phyloP scores from a whole-genome alignment of 768 basidiomycete genomes.

The Suillus luteus region DNA sequence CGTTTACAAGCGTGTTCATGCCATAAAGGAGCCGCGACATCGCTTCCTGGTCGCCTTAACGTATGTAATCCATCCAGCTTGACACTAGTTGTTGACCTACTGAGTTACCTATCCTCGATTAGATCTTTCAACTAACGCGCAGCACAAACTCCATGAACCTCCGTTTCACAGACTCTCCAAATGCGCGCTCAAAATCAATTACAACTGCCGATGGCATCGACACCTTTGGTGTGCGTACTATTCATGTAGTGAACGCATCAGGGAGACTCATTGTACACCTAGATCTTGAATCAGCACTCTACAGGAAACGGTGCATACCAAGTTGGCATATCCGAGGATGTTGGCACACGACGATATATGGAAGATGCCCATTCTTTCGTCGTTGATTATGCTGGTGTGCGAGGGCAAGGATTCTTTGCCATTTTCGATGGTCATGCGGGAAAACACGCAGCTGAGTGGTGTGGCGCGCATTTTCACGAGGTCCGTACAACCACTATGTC shows the following conservation, averaged over 20 bases:
- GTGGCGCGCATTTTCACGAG: slow-evolving; percentile 94
- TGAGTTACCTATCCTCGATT: not conserved
- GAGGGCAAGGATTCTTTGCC: slow-evolving; percentile 97
- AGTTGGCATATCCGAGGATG: slow-evolving; percentile 76
- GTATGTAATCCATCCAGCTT: slow-evolving; percentile 1
- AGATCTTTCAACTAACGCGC: not conserved
- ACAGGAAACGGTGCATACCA: slow-evolving; percentile 63
- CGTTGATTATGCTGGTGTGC: slow-evolving; percentile 87
- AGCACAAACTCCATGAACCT: slow-evolving; percentile 5
- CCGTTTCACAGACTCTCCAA: slow-evolving; percentile 60
- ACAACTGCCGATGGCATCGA: slow-evolving; percentile 74
- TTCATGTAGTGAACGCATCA: not conserved
- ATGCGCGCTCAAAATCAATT: slow-evolving; percentile 82
- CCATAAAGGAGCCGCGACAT: slow-evolving; percentile 7
- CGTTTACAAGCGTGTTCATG: not conserved
- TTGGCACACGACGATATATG: slow-evolving; percentile 90
- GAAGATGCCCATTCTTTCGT: slow-evolving; percentile 97
- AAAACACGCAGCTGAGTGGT: slow-evolving; percentile 99
- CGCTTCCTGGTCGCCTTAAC: slow-evolving; percentile 1
- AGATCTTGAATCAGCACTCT: slow-evolving; percentile 62
- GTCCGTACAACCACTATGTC: slow-evolving; percentile 37
- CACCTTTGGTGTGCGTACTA: slow-evolving; percentile 67
- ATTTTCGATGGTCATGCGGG: slow-evolving; percentile 99
- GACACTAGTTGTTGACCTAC: not conserved
- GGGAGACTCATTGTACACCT: not conserved